phyloP scores from a whole-genome alignment of 2,329 filamentous ascomycete genomes.

The Chaetomium olivaceum region DNA sequence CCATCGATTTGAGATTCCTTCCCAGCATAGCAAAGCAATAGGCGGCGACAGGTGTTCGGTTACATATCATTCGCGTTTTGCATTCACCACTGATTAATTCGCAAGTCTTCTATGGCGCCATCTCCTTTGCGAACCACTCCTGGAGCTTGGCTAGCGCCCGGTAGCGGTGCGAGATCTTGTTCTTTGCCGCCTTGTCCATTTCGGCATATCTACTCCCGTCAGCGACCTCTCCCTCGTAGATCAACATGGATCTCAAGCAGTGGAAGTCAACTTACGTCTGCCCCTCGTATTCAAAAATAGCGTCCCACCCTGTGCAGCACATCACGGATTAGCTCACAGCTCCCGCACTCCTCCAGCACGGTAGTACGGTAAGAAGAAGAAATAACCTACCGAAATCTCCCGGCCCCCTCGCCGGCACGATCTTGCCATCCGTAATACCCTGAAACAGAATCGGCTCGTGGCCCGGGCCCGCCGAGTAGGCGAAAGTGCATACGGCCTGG shows the following conservation, averaged over 20 bases:
- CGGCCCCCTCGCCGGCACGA: conserved; percentile 81
- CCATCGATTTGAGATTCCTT: neutral
- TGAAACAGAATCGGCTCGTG: conserved; percentile 86
- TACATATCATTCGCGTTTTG: neutral
- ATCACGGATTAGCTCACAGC: neutral
- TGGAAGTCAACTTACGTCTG: conserved; percentile 60
- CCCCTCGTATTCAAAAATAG: conserved; percentile 91
- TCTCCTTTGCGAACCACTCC: conserved; percentile 66
- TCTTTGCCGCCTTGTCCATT: conserved; percentile 88
- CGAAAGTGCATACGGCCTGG: conserved; percentile 94
- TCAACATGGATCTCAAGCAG: neutral
- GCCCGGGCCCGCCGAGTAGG: conserved; percentile 82
- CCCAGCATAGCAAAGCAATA: conserved; percentile 1
- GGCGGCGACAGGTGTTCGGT: neutral
- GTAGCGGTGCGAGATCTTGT: conserved; percentile 86
- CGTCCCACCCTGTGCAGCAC: conserved; percentile 71
- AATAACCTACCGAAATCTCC: conserved; percentile 73
- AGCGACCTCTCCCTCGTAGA: neutral
- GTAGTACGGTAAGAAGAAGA: neutral
- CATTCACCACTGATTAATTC: neutral
- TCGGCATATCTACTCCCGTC: conserved; percentile 69
- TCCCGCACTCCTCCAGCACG: neutral
- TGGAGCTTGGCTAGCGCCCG: conserved; percentile 86
- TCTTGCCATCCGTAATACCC: conserved; percentile 79
- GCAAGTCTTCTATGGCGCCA: conserved; percentile 26